Conservation (phyloP, 2,329 filamentous ascomycete genomes). For the Tolypocladium amazonense region DNA sequence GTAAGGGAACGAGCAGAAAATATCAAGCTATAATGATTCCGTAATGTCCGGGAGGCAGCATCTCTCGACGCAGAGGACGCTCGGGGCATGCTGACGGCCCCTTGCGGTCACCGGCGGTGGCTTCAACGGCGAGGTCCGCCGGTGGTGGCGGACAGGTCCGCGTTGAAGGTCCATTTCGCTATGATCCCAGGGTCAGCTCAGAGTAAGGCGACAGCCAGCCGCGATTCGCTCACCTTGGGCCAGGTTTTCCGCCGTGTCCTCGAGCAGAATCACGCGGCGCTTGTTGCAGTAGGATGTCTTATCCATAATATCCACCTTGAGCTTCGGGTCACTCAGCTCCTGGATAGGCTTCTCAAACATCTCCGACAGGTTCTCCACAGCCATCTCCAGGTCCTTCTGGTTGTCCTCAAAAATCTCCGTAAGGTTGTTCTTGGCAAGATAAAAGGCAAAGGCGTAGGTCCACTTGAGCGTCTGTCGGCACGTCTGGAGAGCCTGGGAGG, state of each 20-base stretch:
- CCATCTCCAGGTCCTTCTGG: slow-evolving; percentile 95
- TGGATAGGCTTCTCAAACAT: slow-evolving; percentile 98
- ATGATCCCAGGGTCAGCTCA: slow-evolving; percentile 12
- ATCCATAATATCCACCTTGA: slow-evolving; percentile 97
- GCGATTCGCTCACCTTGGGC: slow-evolving; percentile 53
- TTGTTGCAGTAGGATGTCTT: slow-evolving; percentile 97
- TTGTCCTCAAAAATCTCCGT: slow-evolving; percentile 99
- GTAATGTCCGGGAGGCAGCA: not conserved
- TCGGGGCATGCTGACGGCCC: not conserved
- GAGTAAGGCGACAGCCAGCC: not conserved
- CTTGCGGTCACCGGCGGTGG: not conserved
- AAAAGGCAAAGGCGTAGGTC: slow-evolving; percentile 98
- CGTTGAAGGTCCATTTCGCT: slow-evolving; percentile 35
- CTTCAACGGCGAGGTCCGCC: slow-evolving; percentile 3
- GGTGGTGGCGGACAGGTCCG: slow-evolving; percentile 2
- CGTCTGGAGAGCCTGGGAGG: slow-evolving; percentile 85
- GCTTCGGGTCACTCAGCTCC: slow-evolving; percentile 73
- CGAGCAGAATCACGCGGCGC: slow-evolving; percentile 76
- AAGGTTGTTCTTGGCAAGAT: slow-evolving; percentile 88
- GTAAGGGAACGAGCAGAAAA: not conserved
- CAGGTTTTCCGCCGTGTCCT: slow-evolving; percentile 87
- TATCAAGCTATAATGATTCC: not conserved
- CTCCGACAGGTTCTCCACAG: slow-evolving; percentile 91
- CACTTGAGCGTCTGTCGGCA: slow-evolving; percentile 98
- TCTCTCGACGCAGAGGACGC: not conserved